Conservation (phyloP, 2,329 filamentous ascomycete genomes). For the Trichophaea hybrida region DNA sequence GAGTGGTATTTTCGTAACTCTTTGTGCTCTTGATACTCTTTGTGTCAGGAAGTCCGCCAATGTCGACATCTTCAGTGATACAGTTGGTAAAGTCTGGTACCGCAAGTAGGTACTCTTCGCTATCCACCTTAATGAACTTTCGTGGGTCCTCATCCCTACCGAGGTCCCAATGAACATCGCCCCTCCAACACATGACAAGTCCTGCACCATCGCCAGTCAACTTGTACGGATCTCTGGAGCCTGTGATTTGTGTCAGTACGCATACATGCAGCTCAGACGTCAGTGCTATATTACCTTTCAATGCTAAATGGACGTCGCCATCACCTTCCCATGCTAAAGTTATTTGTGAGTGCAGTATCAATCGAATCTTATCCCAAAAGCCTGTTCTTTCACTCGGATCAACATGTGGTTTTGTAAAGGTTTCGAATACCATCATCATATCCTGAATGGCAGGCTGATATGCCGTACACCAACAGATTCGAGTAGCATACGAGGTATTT, state of each 20-base stretch:
- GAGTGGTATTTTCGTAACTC: constrained; percentile 55
- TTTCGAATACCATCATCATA: constrained; percentile 99
- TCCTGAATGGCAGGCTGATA: constrained; percentile 97
- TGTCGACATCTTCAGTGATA: constrained; percentile 49
- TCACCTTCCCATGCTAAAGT: constrained; percentile 75
- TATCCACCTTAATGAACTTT: constrained; percentile 89
- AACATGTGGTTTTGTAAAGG: constrained; percentile 87
- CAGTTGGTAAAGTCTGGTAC: constrained; percentile 87
- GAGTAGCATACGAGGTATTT: constrained; percentile 80
- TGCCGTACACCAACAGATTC: constrained; percentile 92
- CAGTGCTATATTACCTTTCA: constrained; percentile 52
- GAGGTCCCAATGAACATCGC: constrained; percentile 77
- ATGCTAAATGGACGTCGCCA: constrained; percentile 81
- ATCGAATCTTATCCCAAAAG: constrained; percentile 96
- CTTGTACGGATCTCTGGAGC: constrained; percentile 77
- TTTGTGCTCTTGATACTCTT: constrained; percentile 48
- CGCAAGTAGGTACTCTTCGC: constrained; percentile 85
- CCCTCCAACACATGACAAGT: constrained; percentile 97
- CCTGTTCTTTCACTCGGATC: constrained; percentile 88
- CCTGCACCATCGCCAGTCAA: constrained; percentile 86
- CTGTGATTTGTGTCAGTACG: constrained; percentile 29
- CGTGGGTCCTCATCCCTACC: constrained; percentile 75
- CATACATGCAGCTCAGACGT: background rate
- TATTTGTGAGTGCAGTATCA: constrained; percentile 85
- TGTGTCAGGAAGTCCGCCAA: constrained; percentile 37